Base-by-base conservation (phyloP, 441 rosid genomes). In the Kokia cookei region DNA sequence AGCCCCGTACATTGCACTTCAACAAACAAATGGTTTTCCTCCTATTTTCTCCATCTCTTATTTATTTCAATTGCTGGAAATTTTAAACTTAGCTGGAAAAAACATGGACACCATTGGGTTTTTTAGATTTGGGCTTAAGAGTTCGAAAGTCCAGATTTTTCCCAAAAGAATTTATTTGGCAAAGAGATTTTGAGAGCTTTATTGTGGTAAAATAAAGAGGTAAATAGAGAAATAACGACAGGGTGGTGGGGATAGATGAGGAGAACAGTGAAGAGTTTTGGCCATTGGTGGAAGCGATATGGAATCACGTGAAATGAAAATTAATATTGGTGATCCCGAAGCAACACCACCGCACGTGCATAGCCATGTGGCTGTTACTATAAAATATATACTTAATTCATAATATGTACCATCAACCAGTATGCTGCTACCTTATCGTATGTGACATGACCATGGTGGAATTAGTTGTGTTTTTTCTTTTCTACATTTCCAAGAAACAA, bases 331-430 rank as follows among this genome's bases (percentile, higher is more conserved):
- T 84, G 89, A 88, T 87, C 91, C 92, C 88, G 69, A 83, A 68
- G 85, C 81, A 77, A 74, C 82, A 75, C 82, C 84, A 82, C 63
- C 71, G 84, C 92, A 90, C 90, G 90, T 90, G 90, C 79, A 59
- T 53, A 61, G 74, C 75, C 91, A 85, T 85, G 87, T 88, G 90
- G 86, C 74, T 82, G 58, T 60, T 26, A 12, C n/a, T 26, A 26
- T 12, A 26, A 26, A 58, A 58, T 9, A 9, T 4, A 22, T 57
- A 57, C 4, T 7, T 1, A 22, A 57, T 15, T 72, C 47, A 4
- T 58, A 59, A 2, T 13, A 3, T 8, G 13, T 0, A 27, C 4
- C 40, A 59, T 27, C 4, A 27, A 59, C 13, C 29, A 29, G 14
- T 26, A 59, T 45, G 24, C 26, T 42, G 45, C 59, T 10, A 55